These are phyloP conservation scores for Cicer judaicum DNA, from an alignment of 306 rosid species.

Conservation along the genomic window DNA sequence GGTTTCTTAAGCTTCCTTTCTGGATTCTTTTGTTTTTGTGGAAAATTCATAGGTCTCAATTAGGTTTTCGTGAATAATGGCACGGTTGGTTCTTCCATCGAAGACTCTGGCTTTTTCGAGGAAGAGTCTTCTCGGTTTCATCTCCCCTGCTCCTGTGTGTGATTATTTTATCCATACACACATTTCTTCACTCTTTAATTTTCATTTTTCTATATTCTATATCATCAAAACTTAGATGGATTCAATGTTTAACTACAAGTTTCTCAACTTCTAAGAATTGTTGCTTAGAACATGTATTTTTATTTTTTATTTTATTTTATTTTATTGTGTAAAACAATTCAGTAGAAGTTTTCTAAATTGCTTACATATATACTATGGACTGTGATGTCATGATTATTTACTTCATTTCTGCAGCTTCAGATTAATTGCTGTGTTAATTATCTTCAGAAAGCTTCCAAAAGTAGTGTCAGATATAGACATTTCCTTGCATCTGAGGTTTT, in stretches of 20 bases:
- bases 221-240: background rate
- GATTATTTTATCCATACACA: conserved; percentile 33
- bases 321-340: background rate
- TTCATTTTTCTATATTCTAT: background rate
- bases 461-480: conserved; percentile 53
- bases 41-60: conserved; percentile 8
- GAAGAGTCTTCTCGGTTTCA: conserved; percentile 49
- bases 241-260: background rate
- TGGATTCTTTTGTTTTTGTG: conserved; percentile 29
- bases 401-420: conserved; percentile 59
- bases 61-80: conserved; percentile 47
- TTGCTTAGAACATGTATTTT: background rate
- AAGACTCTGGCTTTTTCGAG: conserved; percentile 46
- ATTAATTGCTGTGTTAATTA: conserved; percentile 47
- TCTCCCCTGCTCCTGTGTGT: conserved; percentile 47
- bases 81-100: conserved; percentile 54
- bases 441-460: conserved; percentile 55
- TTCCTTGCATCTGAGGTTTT: conserved; percentile 71
- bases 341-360: conserved; percentile 1
- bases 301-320: background rate
- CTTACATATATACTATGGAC: background rate
- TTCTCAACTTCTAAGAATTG: background rate
- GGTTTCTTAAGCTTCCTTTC: conserved; percentile 40
- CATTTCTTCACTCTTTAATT: background rate
- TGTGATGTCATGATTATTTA: conserved; percentile 24